Base-by-base conservation (phyloP, 2,329 filamentous ascomycete species). In the Paraconiothyrium brasiliense region DNA sequence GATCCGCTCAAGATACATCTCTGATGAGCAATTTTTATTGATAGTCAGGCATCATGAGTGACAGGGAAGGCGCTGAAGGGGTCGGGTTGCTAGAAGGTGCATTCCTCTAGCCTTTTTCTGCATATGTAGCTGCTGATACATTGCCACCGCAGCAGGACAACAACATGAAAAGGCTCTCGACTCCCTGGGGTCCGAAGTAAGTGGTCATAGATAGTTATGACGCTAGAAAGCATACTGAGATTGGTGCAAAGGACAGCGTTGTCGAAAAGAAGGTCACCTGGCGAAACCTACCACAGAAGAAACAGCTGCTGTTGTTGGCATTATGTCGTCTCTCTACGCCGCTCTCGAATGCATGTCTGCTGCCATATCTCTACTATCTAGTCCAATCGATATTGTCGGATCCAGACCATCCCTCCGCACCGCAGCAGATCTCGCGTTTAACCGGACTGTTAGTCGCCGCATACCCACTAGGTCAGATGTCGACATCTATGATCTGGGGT, bases 321-420 rank as follows among this genome's bases (percentile, higher is more conserved):
- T 80, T 95, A 55, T 90, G 92, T 5, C 87, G 93, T 35, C 81
- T 96, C 32, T 92, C 90, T 22, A 92, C 95, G 72, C 92, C 93
- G 1, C 81, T 96, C 16, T 90, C 92, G 0, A 91, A 94, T 72
- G 92, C 91, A 1, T 76, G 71, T 50, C 69, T 75, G 20, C 58
- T 74, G 8, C 86, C 90, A 1, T 95, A 95, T 78, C 89, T 95
- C 84, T 95, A 93, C 79, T 95, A 93, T 78, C 91, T 94, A 75
- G 85, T 96, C 43, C 89, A 87, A 66, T 94, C 89, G 66, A 93
- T 96, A 69, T 58, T 71, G 8, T 68, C 71, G 3, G 67, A 71
- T 8, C 67, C 72, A 30, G 66, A 72, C 34, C 84, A 91, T n/a
- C 82, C 82, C 1, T 82, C 79, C n/a, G 77, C 83, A 32, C 77